Percentiles rank a stretch among this genome's conserved stretches.
phyloP scores from a whole-genome alignment of 306 rosid species.

The Vigna radiata region DNA sequence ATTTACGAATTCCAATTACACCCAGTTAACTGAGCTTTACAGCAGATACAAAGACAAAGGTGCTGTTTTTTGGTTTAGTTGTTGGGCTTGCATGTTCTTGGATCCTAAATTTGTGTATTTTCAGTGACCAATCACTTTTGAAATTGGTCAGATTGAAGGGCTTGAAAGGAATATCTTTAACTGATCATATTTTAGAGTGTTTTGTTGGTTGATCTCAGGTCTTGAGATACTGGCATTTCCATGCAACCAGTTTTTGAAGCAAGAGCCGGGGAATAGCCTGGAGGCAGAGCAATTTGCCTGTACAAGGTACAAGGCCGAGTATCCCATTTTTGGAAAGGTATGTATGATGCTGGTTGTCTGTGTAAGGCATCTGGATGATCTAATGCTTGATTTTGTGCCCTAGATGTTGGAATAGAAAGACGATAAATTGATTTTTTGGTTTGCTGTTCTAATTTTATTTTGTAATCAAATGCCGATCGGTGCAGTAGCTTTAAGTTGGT shows the following conservation, averaged over 20 bases:
- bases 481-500: slow-evolving; percentile 20
- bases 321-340: slow-evolving; percentile 89
- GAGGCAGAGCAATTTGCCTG: slow-evolving; percentile 73
- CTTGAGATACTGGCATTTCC: slow-evolving; percentile 92
- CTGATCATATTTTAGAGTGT: slow-evolving; percentile 15
- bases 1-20: slow-evolving; percentile 74
- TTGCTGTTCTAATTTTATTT: neutral
- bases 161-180: neutral
- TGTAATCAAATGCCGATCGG: neutral
- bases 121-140: slow-evolving; percentile 9
- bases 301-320: slow-evolving; percentile 83
- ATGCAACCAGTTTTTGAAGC: slow-evolving; percentile 82
- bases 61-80: slow-evolving; percentile 40
- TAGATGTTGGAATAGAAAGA: neutral
- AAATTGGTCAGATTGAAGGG: slow-evolving; percentile 26
- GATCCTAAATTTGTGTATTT: slow-evolving; percentile 27
- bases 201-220: slow-evolving; percentile 56
- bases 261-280: slow-evolving; percentile 78
- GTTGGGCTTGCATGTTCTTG: slow-evolving; percentile 33
- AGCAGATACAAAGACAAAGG: slow-evolving; percentile 71
- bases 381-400: slow-evolving; percentile 1
- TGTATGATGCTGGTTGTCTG: slow-evolving; percentile 44
- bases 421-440: neutral
- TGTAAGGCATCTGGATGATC: neutral
- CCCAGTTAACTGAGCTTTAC: slow-evolving; percentile 83